Base-by-base conservation (phyloP, 257 asterid species). In the Coffea canephora region DNA sequence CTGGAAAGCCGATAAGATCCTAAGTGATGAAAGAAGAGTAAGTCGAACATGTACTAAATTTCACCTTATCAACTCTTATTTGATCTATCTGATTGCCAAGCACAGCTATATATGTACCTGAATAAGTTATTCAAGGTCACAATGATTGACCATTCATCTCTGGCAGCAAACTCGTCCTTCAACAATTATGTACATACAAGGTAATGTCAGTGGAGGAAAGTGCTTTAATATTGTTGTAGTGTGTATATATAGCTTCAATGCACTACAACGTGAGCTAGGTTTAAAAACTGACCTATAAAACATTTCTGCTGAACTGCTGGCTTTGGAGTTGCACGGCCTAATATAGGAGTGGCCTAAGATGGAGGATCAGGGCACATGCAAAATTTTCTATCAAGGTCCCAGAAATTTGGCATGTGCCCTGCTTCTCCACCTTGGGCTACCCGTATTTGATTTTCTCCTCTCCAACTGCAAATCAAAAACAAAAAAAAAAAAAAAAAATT, bases 1-100 rank as follows among this genome's bases (percentile, higher is more conserved):
- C 82, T 95, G 77, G 94, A 81, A 89, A 87, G 79, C 67, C 72
- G 71, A 52, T 82, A 36, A 73, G 83, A 83, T 75, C 77, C 43
- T 45, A 71, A 66, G 69, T 83, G 67, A 67, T 49, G 66, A 69
- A 10, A 16, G 57, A 52, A 80, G 68, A 15, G 74, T 65, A 34
- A 71, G 13, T 4, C 11, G 8, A n/a, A 49, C 13, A n/a, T 25
- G 52, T 46, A 71, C 10, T 27, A 6, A 66, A 66, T 11, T 72
- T 19, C 31, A 8, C n/a, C 59, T 10, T 1, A 34, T 10, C 19
- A 59, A 54, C 46, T 78, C 14, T 36, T 66, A 9, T 36, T 39
- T 41, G 57, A n/a, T 75, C 23, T 66, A 9, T 36, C 23, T 41
- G 57, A n/a, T 75, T 48, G 65, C 41, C 16, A 16, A 19, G 31